Conservation (phyloP, 495 filamentous ascomycete species). For the Aspergillus ellipticus region DNA sequence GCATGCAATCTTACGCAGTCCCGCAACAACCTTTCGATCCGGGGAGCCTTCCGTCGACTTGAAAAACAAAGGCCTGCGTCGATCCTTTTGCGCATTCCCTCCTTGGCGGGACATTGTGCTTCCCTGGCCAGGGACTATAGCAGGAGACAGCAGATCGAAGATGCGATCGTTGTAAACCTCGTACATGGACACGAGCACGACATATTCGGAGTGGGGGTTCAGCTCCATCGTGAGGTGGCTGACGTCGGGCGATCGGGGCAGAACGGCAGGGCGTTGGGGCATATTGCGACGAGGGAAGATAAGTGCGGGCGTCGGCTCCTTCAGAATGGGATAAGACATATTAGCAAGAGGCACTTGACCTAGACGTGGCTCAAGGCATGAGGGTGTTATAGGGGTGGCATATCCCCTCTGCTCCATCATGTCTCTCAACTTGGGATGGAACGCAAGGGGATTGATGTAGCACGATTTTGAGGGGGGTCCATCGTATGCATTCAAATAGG, state of each 20-base stretch:
- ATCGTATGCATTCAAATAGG: neutral
- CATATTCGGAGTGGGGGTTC: conserved; percentile 76
- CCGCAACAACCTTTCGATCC: conserved; percentile 87
- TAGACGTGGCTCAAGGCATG: conserved; percentile 18
- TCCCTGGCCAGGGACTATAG: conserved; percentile 38
- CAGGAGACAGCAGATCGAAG: conserved; percentile 77
- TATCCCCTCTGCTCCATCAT: conserved; percentile 11
- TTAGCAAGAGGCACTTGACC: conserved; percentile 31
- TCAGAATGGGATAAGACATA: conserved; percentile 28
- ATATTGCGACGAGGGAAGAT: conserved; percentile 54
- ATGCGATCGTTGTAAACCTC: conserved; percentile 99
- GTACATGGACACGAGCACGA: conserved; percentile 93
- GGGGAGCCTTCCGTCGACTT: conserved; percentile 80
- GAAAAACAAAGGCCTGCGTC: conserved; percentile 75
- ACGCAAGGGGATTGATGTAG: neutral
- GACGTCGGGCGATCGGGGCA: conserved; percentile 73
- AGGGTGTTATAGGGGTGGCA: conserved; percentile 14
- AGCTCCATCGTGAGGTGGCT: conserved; percentile 61
- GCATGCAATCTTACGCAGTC: conserved; percentile 85
- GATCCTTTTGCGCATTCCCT: conserved; percentile 56
- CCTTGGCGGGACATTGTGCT: conserved; percentile 37
- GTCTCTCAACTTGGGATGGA: neutral
- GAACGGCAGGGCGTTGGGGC: conserved; percentile 57
- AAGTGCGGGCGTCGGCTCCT: conserved; percentile 51
- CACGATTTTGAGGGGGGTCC: neutral